A percentile compares a stretch with the other conserved stretches of the same genome.
phyloP scores from a whole-genome alignment of 306 rosid genomes.

The Argentina anserina region DNA sequence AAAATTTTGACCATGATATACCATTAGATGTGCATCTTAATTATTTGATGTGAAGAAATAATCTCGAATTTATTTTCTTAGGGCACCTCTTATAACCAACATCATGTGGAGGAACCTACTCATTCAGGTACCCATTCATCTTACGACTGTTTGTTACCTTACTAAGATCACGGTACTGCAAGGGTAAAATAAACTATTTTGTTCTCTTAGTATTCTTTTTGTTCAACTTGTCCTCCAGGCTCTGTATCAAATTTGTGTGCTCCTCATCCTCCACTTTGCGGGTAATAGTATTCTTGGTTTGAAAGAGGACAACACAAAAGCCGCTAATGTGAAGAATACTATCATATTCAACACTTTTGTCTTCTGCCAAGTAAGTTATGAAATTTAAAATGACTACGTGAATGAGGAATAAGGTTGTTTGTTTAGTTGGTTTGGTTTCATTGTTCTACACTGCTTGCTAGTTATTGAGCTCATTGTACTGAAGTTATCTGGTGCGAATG shows the following conservation, averaged over 20 bases:
- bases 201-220: conserved; percentile 13
- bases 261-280: conserved; percentile 68
- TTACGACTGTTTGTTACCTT: not conserved
- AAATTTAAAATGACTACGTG: not conserved
- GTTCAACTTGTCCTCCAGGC: conserved; percentile 48
- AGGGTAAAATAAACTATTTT: not conserved
- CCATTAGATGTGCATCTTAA: not conserved
- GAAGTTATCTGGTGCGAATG: not conserved
- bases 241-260: conserved; percentile 67
- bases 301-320: conserved; percentile 25
- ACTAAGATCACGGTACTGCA: conserved; percentile 1
- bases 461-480: not conserved
- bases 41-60: conserved; percentile 14
- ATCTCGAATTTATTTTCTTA: conserved; percentile 36
- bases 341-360: conserved; percentile 89
- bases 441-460: not conserved
- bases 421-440: not conserved
- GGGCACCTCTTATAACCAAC: conserved; percentile 97
- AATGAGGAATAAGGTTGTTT: not conserved
- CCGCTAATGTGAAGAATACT: conserved; percentile 59
- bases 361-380: conserved; percentile 72
- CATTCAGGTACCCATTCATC: conserved; percentile 57
- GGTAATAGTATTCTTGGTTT: conserved; percentile 54
- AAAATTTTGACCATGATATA: not conserved
- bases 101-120: conserved; percentile 95